Evolutionary conservation across 2,329 filamentous ascomycete species (phyloP).

Genomic region (Teratosphaeria epicoccoides): DNA sequence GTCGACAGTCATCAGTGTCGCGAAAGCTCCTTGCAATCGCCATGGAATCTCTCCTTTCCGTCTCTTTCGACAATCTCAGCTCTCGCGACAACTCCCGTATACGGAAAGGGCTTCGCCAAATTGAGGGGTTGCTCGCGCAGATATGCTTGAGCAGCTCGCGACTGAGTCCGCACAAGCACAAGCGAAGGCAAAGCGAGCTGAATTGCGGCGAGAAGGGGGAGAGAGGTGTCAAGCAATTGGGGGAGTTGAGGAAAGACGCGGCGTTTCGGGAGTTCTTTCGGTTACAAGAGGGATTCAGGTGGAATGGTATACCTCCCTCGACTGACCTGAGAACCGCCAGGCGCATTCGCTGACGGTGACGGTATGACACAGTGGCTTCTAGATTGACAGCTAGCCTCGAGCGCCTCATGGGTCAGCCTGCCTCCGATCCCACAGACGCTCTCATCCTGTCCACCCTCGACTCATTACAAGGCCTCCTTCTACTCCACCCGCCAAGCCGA

Average conservation of each 20-base stretch:
- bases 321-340: not conserved
- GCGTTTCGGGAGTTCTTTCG: conserved; percentile 95
- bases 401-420: conserved; percentile 70
- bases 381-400: conserved; percentile 79
- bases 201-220: conserved; percentile 13
- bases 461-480: conserved; percentile 73
- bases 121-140: conserved; percentile 86
- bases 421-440: conserved; percentile 72
- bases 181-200: conserved; percentile 28
- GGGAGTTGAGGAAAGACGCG: conserved; percentile 65
- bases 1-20: too few relatives aligned
- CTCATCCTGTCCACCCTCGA: conserved; percentile 82
- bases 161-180: conserved; percentile 28
- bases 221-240: conserved; percentile 46
- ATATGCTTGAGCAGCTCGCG: conserved; percentile 64
- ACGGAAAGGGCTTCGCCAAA: conserved; percentile 84
- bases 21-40: conserved; percentile 2
- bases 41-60: conserved; percentile 87
- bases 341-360: not conserved
- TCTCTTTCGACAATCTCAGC: conserved; percentile 93
- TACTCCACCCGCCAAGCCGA: conserved; percentile 84
- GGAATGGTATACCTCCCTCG: conserved; percentile 55
- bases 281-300: conserved; percentile 92
- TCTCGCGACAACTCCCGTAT: conserved; percentile 85
- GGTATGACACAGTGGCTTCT: conserved; percentile 53